These are phyloP conservation scores for Byssoonygena ceratinophila DNA, from an alignment of 2,329 filamentous ascomycete species.

Conservation along the genomic window DNA sequence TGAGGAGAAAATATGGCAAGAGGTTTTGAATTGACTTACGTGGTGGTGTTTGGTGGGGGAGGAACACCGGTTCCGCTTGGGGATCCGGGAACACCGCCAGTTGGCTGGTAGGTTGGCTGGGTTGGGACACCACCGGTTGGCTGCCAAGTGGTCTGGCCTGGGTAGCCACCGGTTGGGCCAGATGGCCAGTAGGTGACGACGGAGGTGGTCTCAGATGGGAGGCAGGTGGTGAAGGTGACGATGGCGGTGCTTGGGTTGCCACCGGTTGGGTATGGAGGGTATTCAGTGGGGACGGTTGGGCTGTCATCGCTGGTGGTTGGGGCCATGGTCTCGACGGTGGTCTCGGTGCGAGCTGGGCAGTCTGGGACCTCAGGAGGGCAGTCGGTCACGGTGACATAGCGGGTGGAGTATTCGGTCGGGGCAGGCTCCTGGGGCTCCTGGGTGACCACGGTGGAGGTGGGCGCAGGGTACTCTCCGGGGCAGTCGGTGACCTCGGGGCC, in stretches of 20 bases:
- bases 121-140: constrained; percentile 14
- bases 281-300: constrained; percentile 9
- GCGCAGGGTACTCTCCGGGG: constrained; percentile 24
- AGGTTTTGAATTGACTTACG: constrained; percentile 1
- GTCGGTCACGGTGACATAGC: constrained; percentile 52
- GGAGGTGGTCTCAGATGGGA: constrained; percentile 19
- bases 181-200: constrained; percentile 15
- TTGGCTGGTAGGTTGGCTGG: constrained; percentile 7
- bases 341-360: constrained; percentile 11
- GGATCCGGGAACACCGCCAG: constrained; percentile 13
- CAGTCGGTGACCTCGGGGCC: constrained; percentile 53
- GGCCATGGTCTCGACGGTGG: constrained; percentile 4
- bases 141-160: background rate
- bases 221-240: constrained; percentile 47
- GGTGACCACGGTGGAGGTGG: constrained; percentile 20
- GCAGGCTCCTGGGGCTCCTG: constrained; percentile 9
- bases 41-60: constrained; percentile 6
- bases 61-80: constrained; percentile 8
- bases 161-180: constrained; percentile 14
- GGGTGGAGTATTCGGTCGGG: constrained; percentile 45
- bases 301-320: constrained; percentile 7
- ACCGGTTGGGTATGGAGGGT: constrained; percentile 12
- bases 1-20: too few species aligned
- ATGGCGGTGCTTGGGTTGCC: constrained; percentile 15
- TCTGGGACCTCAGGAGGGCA: constrained; percentile 45